Evolutionary conservation across 306 rosid genomes (phyloP), one percentile per base, ranked within the genome.

Genomic region (Pterocarpus macrocarpus): DNA sequence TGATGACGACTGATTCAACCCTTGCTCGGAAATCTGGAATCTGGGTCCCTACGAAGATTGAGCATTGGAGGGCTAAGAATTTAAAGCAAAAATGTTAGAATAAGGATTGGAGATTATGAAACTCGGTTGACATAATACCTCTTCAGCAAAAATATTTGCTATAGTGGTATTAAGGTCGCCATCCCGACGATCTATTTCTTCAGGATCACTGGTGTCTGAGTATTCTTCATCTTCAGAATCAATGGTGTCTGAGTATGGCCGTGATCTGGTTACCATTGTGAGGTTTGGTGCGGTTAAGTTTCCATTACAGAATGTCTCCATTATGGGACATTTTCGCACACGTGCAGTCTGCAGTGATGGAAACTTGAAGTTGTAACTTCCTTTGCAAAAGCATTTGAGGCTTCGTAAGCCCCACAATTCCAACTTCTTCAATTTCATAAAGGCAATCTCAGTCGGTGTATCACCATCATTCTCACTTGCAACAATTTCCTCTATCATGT

Each of bases 111-210:
- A 5, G 39, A 53, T 3, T 3, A 66, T 66, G 10, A 55, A 47
- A 1, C 10, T 56, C 35, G 44, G 74, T 35, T 66, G 66, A 13
- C 4, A 28, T 11, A 15, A 44, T 74, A 75, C 80, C 64, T 9
- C 33, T 47, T 61, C 5, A 43, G 9, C 6, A 3, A 38, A 78
- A 52, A 38, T 4, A 12, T 14, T 39, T 22, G 0, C 1, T 22
- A 78, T 9, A 0, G 71, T 58, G 32, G 49, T 35, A 36, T 75
- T 81, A 47, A 75, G 76, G 58, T 81, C 81, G 22, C 65, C 76
- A 7, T 57, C 57, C 85, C 71, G 66, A 28, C 12, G 11, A 34
- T 32, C 2, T 7, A 49, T 64, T 14, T 0, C 0, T 22, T 22
- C 28, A 22, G 28, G 28, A 22, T 22, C 28, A 22, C 28, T 22